phyloP scores from a whole-genome alignment of 176 grass and related monocot species.

The Aegilops umbellulata region DNA sequence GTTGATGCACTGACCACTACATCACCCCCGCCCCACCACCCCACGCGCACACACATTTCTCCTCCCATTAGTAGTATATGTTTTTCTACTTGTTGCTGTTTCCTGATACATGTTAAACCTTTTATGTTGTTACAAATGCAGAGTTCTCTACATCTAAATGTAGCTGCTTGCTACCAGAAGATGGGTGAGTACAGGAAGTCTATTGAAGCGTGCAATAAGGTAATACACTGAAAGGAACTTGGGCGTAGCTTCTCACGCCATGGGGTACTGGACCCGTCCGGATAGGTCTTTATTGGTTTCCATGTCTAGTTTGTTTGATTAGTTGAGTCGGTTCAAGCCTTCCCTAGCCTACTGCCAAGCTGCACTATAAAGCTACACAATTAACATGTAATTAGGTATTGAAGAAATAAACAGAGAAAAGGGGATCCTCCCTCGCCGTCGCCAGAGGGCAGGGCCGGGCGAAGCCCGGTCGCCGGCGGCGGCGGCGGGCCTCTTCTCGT shows the following conservation, averaged over 20 bases:
- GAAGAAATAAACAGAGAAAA: not conserved
- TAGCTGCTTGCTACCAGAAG: constrained; percentile 95
- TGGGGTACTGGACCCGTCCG: not conserved
- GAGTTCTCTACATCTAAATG: constrained; percentile 89
- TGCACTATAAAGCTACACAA: not conserved
- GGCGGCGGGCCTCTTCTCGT: no score
- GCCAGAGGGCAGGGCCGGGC: no score
- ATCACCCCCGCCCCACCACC: not conserved
- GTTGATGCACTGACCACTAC: not conserved
- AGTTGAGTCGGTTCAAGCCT: not conserved
- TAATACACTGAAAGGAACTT: constrained; percentile 20
- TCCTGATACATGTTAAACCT: constrained; percentile 22
- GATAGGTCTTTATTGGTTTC: not conserved
- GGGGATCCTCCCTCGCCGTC: no score
- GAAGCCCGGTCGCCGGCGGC: no score
- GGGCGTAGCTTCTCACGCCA: not conserved
- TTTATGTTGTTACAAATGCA: constrained; percentile 41
- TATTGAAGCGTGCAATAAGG: constrained; percentile 95
- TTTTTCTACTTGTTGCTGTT: constrained; percentile 6
- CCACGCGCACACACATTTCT: not conserved
- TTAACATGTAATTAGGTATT: not conserved
- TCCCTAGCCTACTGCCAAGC: no score
- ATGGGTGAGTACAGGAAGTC: constrained; percentile 81
- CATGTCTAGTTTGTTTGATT: not conserved
- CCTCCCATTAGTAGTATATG: not conserved